A percentile compares a stretch with the other conserved stretches of the same genome.
These are phyloP conservation scores for Podospora tetraspora DNA, from an alignment of 495 filamentous ascomycete genomes.

Conservation along the genomic window DNA sequence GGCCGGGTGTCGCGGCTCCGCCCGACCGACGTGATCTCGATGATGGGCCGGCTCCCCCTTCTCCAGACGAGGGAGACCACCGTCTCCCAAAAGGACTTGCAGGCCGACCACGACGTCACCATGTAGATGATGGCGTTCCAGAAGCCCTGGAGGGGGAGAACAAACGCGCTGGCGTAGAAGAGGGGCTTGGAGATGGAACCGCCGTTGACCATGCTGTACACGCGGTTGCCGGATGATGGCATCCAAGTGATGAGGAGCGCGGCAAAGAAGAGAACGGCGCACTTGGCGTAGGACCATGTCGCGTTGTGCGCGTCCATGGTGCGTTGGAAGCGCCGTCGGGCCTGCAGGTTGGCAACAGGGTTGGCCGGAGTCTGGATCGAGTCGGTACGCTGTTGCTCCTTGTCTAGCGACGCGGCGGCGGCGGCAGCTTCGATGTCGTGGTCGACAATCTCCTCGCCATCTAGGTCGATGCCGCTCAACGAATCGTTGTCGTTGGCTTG, in stretches of 20 bases:
- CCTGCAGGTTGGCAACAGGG: conserved; percentile 2
- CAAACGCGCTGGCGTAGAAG: conserved; percentile 64
- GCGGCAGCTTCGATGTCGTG: not conserved
- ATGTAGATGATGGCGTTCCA: conserved; percentile 82
- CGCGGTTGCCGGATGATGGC: conserved; percentile 74
- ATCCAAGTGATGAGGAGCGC: conserved; percentile 81
- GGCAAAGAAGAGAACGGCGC: conserved; percentile 77
- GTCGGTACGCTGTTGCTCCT: conserved; percentile 3
- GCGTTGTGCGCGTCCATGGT: conserved; percentile 43
- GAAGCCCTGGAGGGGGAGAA: conserved; percentile 80
- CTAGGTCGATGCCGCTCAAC: conserved; percentile 9
- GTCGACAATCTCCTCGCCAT: not conserved
- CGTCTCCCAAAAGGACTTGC: conserved; percentile 30
- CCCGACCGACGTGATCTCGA: conserved; percentile 8
- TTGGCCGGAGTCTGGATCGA: not conserved
- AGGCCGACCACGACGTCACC: conserved; percentile 53
- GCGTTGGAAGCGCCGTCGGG: conserved; percentile 11
- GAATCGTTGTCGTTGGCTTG: conserved; percentile 19
- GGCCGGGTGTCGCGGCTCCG: not conserved
- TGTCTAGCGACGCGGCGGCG: conserved; percentile 14
- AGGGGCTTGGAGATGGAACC: conserved; percentile 53
- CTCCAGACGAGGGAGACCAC: not conserved
- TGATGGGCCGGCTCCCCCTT: not conserved
- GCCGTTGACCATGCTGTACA: conserved; percentile 58
- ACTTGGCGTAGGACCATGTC: conserved; percentile 77